phyloP scores from a whole-genome alignment of 352 stramenopile genomes.

The Globisporangium lucens region DNA sequence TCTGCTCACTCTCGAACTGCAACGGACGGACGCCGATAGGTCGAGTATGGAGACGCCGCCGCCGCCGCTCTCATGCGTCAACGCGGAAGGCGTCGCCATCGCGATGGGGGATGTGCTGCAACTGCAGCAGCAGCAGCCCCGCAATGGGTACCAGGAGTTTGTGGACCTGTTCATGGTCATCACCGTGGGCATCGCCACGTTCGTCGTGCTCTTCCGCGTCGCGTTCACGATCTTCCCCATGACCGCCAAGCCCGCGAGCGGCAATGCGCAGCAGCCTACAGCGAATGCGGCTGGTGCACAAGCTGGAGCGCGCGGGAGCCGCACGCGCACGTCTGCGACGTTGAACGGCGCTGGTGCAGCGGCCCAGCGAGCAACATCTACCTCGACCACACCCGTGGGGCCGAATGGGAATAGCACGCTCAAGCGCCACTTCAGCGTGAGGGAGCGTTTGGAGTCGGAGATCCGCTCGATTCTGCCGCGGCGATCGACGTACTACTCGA shows the following conservation, averaged over 20 bases:
- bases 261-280: background rate
- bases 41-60: background rate
- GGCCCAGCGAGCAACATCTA: background rate
- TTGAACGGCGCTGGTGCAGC: background rate
- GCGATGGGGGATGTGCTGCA: background rate
- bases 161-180: conserved; percentile 66
- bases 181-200: conserved; percentile 54
- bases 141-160: conserved; percentile 33
- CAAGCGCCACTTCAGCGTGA: conserved; percentile 41
- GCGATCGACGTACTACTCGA: conserved; percentile 69
- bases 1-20: background rate
- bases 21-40: background rate
- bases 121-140: background rate
- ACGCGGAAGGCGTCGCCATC: background rate
- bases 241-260: background rate
- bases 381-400: background rate
- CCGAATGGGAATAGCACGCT: conserved; percentile 12
- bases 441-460: conserved; percentile 61
- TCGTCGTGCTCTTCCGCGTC: conserved; percentile 65
- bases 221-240: conserved; percentile 50
- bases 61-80: background rate
- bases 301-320: conserved; percentile 1
- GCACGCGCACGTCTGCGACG: background rate
- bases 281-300: background rate
- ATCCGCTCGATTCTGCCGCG: conserved; percentile 52